Conservation (phyloP, 768 basidiomycete genomes). For the Rhodotorula paludigena region DNA sequence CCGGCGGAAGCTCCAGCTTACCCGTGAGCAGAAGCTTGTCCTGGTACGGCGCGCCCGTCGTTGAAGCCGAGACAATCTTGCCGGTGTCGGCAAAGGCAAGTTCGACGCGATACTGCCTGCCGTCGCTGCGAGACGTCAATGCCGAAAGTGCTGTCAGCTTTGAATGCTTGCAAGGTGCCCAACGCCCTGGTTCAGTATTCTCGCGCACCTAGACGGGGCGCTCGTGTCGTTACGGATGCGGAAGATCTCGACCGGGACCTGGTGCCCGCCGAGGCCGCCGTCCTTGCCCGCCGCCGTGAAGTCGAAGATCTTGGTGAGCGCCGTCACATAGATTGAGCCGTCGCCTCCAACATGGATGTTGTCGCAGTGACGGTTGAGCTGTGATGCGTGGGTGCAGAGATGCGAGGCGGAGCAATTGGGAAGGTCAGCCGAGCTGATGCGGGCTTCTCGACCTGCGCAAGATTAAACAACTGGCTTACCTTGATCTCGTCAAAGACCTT, state of each 20-base stretch:
- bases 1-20: neutral
- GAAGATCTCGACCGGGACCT: constrained; percentile 45
- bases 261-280: constrained; percentile 47
- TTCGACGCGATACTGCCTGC: constrained; percentile 17
- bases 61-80: constrained; percentile 56
- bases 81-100: constrained; percentile 69
- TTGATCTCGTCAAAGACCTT: constrained; percentile 56
- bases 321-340: constrained; percentile 62
- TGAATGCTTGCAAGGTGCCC: constrained; percentile 49
- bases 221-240: constrained; percentile 55
- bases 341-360: constrained; percentile 59
- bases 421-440: neutral
- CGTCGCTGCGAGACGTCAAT: constrained; percentile 34
- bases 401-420: neutral
- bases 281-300: constrained; percentile 39
- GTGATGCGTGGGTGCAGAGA: neutral
- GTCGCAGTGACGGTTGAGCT: constrained; percentile 52
- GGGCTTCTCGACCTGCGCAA: constrained; percentile 19
- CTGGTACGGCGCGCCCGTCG: constrained; percentile 57
- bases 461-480: neutral
- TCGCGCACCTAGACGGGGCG: constrained; percentile 51
- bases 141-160: constrained; percentile 1
- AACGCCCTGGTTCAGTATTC: constrained; percentile 51
- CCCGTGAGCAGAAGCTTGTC: constrained; percentile 46
- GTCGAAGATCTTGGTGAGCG: constrained; percentile 50